phyloP scores from a whole-genome alignment of 306 rosid genomes.

The Rosa lucieae region DNA sequence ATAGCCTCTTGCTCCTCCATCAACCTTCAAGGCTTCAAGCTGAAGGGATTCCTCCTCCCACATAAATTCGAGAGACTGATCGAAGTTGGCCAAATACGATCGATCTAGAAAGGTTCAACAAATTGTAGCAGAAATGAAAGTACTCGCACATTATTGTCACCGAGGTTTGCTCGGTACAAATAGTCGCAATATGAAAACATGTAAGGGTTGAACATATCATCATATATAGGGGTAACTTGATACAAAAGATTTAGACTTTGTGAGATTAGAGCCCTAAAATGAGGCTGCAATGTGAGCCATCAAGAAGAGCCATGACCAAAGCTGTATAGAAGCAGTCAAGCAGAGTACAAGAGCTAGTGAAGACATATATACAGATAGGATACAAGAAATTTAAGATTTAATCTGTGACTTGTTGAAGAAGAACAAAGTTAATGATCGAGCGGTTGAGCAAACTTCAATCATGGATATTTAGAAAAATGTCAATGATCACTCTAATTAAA shows the following conservation, averaged over 20 bases:
- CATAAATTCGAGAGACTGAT: background rate
- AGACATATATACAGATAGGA: background rate
- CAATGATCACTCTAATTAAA: slow-evolving; percentile 22
- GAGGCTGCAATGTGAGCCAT: background rate
- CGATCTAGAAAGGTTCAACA: background rate
- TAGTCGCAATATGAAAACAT: background rate
- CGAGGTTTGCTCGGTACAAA: background rate
- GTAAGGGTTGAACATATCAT: background rate
- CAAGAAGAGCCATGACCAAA: slow-evolving; percentile 4
- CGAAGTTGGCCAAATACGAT: background rate
- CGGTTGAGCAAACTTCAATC: slow-evolving; percentile 9
- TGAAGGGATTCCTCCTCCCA: background rate
- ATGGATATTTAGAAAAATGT: slow-evolving; percentile 15
- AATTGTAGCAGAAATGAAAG: background rate
- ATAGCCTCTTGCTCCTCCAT: background rate
- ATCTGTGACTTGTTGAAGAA: background rate
- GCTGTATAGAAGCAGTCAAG: background rate
- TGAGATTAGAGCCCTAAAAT: no score
- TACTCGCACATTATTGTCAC: background rate
- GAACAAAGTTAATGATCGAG: background rate
- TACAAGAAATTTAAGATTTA: background rate
- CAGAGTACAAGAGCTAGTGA: background rate
- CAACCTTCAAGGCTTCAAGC: background rate
- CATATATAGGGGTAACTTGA: background rate
- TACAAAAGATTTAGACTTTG: background rate